Evolutionary conservation across 129 eudicot genomes (phyloP).

Genomic region (Flaveria ramosissima): DNA sequence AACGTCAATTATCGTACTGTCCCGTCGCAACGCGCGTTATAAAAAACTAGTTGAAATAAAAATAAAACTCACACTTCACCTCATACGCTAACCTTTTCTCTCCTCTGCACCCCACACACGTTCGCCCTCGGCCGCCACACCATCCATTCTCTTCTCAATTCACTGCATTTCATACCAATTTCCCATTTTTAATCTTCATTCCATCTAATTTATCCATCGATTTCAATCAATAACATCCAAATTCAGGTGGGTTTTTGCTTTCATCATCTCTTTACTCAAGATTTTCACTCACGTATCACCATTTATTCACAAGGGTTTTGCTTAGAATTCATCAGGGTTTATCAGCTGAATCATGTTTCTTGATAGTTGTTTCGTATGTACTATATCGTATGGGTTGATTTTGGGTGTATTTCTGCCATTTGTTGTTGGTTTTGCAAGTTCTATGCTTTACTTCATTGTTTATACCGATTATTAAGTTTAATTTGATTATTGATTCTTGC

Average conservation of each 20-base stretch:
- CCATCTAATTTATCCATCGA: conserved; percentile 17
- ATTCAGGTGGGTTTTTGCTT: conserved; percentile 20
- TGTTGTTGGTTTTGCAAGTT: background rate
- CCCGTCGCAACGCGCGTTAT: too few species aligned
- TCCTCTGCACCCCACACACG: background rate
- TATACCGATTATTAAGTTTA: background rate
- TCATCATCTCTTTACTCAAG: background rate
- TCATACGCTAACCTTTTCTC: conserved; percentile 18
- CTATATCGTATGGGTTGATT: background rate
- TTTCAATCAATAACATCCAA: conserved; percentile 30
- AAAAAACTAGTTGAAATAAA: background rate
- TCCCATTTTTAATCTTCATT: conserved; percentile 2
- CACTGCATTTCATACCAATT: background rate
- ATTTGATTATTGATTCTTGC: background rate
- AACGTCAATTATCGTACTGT: too few species aligned
- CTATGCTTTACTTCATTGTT: background rate
- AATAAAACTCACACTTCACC: conserved; percentile 1
- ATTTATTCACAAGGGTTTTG: background rate
- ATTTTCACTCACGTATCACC: too few species aligned
- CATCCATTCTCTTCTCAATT: conserved; percentile 18
- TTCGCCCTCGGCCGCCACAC: conserved; percentile 33
- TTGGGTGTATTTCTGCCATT: background rate
- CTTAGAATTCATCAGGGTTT: too few species aligned
- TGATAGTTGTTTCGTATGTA: background rate
- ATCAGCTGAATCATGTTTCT: background rate